Evolutionary conservation across 352 stramenopile species (phyloP).

Genomic region (Globisporangium sylvaticum): DNA sequence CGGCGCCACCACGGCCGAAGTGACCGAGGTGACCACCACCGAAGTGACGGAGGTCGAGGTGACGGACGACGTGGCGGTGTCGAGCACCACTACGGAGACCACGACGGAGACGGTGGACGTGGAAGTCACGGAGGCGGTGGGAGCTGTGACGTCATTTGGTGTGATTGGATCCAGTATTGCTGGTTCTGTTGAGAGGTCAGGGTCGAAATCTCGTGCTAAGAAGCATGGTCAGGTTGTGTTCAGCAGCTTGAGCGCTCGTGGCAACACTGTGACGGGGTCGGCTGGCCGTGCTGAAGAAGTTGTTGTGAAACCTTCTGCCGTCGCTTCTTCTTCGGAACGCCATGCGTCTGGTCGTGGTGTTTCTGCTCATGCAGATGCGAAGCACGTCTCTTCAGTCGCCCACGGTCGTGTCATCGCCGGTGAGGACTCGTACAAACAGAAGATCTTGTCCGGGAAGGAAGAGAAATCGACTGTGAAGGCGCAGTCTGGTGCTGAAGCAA

Average conservation of each 20-base stretch:
- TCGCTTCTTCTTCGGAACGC: not conserved
- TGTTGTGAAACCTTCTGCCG: not conserved
- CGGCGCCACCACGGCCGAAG: not conserved
- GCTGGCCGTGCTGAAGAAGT: not conserved
- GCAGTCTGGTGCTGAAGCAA: not conserved
- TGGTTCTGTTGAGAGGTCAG: not conserved
- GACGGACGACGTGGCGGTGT: slow-evolving; percentile 3
- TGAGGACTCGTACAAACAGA: not conserved
- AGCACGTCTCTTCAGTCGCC: not conserved
- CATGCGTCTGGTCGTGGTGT: not conserved
- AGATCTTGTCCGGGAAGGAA: not conserved
- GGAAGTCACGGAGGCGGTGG: not conserved
- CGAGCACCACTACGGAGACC: slow-evolving; percentile 11
- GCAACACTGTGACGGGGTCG: not conserved
- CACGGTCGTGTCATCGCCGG: not conserved
- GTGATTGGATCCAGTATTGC: not conserved
- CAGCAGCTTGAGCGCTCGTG: not conserved
- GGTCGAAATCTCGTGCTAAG: not conserved
- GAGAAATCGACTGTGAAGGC: not conserved
- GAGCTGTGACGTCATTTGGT: not conserved
- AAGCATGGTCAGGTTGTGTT: slow-evolving; percentile 1
- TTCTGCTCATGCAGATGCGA: not conserved
- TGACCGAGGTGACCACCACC: not conserved
- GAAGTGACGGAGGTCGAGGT: not conserved
- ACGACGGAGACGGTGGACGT: slow-evolving; percentile 6